Evolutionary conservation across 345 rosid species (phyloP).

Genomic region (Populus nigra): DNA sequence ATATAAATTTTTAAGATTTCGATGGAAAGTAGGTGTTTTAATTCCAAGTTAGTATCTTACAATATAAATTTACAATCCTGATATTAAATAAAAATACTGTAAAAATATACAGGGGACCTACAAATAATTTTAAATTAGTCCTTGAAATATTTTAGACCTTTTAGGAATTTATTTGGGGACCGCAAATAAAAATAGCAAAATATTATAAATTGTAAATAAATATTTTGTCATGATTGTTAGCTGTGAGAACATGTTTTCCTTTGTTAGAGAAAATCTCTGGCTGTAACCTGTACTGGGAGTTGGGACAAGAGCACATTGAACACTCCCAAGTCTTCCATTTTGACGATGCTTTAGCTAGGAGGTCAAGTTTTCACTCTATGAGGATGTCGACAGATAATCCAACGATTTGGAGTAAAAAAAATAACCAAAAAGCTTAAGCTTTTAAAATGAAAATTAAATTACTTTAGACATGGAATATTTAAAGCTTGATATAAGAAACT

Average conservation of each 20-base stretch:
- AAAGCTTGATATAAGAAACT: neutral
- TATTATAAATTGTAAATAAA: too few relatives aligned
- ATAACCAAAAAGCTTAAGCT: neutral
- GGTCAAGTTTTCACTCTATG: neutral
- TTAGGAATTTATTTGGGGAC: too few relatives aligned
- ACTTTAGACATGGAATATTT: neutral
- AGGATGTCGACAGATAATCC: neutral
- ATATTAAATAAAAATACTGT: too few relatives aligned
- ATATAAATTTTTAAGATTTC: too few relatives aligned
- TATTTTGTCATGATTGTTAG: neutral
- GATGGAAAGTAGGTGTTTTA: too few relatives aligned
- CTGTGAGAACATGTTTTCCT: neutral
- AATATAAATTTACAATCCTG: accelerated
- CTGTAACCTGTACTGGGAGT: too few relatives aligned
- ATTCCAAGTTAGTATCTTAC: too few relatives aligned
- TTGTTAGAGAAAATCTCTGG: neutral
- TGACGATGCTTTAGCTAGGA: neutral
- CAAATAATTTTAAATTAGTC: too few relatives aligned
- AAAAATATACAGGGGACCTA: accelerated
- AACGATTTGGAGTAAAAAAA: neutral
- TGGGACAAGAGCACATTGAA: neutral
- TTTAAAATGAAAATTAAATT: neutral
- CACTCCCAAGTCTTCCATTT: neutral
- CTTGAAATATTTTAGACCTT: too few relatives aligned
- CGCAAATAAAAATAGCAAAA: too few relatives aligned